phyloP scores from a whole-genome alignment of 768 basidiomycete species.

The Pleurotus sapidus region DNA sequence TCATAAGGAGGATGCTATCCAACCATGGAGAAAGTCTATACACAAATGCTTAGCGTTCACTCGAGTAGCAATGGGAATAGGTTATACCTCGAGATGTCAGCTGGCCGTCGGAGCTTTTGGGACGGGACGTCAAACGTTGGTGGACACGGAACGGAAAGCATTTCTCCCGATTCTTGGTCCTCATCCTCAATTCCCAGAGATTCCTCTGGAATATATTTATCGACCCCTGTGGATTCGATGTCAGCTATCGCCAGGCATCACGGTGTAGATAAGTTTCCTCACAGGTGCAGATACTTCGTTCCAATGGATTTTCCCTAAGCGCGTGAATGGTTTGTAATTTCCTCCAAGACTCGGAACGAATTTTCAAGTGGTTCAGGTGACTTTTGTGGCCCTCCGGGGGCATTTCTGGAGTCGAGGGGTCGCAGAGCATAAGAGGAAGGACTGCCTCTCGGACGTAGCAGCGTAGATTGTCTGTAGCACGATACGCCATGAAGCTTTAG shows the following conservation, averaged over 20 bases:
- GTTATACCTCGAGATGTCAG: conserved; percentile 41
- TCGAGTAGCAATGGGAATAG: neutral
- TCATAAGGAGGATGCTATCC: conserved; percentile 48
- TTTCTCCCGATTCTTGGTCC: conserved; percentile 36
- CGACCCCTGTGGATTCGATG: conserved; percentile 31
- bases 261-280: conserved; percentile 14
- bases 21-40: conserved; percentile 48
- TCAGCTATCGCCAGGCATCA: conserved; percentile 11
- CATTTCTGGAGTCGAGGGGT: conserved; percentile 24
- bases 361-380: conserved; percentile 38
- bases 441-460: conserved; percentile 43
- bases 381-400: conserved; percentile 43
- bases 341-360: conserved; percentile 48
- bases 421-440: conserved; percentile 39
- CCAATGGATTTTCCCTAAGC: conserved; percentile 26
- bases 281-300: conserved; percentile 35
- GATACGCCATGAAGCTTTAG: conserved; percentile 17
- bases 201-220: conserved; percentile 29
- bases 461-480: conserved; percentile 41
- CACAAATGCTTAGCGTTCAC: neutral
- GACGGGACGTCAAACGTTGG: conserved; percentile 31
- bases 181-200: conserved; percentile 33
- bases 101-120: conserved; percentile 32
- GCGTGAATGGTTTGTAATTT: conserved; percentile 46
- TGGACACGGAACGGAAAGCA: conserved; percentile 41